Evolutionary conservation across 129 eudicot genomes (phyloP).

Genomic region (Helianthus annuus): HanXRQr2.0-SUNRISE NC_035449.2:1894033-1894532

Average conservation of each 20-base stretch:
- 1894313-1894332: constrained; percentile 84
- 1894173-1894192: constrained; percentile 30
- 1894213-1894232: constrained; percentile 71
- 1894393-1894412: constrained; percentile 4
- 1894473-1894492: no score
- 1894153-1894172: constrained; percentile 73
- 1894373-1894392: neutral
- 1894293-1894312: constrained; percentile 85
- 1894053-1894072: constrained; percentile 41
- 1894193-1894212: constrained; percentile 24
- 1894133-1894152: constrained; percentile 56
- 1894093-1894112: constrained; percentile 27
- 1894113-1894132: constrained; percentile 77
- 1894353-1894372: neutral
- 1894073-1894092: constrained; percentile 2
- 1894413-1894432: neutral
- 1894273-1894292: constrained; percentile 60
- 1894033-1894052: constrained; percentile 91
- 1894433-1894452: no score
- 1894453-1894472: no score
- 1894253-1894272: constrained; percentile 73
- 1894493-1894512: no score
- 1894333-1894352: constrained; percentile 89
- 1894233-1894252: constrained; percentile 76
- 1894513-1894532: no score